A percentile compares a stretch with the other conserved stretches of the same genome.
These are phyloP conservation scores for Phaseolus coccineus DNA, from an alignment of 331 rosid genomes.

Conservation along the genomic window DNA sequence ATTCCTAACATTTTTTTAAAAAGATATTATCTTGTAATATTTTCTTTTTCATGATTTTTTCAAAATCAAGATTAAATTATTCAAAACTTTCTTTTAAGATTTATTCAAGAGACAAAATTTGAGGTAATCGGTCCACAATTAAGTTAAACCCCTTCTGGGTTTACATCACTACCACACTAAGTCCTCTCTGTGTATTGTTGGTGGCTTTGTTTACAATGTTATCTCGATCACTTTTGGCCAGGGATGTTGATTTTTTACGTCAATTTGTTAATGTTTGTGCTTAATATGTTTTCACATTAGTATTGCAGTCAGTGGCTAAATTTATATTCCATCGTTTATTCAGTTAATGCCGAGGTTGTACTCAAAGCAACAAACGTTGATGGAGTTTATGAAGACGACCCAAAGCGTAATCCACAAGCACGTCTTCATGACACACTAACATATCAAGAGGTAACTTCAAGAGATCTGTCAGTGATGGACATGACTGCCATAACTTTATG, in stretches of 20 bases:
- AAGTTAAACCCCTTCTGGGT: too few relatives aligned
- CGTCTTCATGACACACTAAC: constrained; percentile 79
- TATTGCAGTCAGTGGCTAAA: constrained; percentile 15
- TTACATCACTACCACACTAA: neutral
- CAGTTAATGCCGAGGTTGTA: constrained; percentile 97
- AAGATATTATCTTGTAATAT: too few relatives aligned
- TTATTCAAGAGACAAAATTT: too few relatives aligned
- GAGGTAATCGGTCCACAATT: too few relatives aligned
- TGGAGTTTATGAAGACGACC: constrained; percentile 84
- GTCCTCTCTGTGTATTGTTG: constrained; percentile 9
- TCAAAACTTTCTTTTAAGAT: too few relatives aligned
- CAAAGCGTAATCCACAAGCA: constrained; percentile 79
- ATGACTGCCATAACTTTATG: constrained; percentile 96
- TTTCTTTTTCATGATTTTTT: too few relatives aligned
- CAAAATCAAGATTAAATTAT: too few relatives aligned
- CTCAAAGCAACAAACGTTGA: constrained; percentile 98
- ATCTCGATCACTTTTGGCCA: constrained; percentile 18
- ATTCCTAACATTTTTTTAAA: too few relatives aligned
- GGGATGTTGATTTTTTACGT: neutral
- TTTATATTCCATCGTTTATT: constrained; percentile 33
- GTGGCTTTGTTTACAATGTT: constrained; percentile 22
- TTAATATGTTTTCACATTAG: neutral
- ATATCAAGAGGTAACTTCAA: constrained; percentile 82
- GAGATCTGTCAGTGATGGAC: constrained; percentile 95
- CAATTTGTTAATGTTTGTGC: neutral